These are phyloP conservation scores for Globisporangium lucens DNA, from an alignment of 352 stramenopile species.

Conservation along the genomic window DNA sequence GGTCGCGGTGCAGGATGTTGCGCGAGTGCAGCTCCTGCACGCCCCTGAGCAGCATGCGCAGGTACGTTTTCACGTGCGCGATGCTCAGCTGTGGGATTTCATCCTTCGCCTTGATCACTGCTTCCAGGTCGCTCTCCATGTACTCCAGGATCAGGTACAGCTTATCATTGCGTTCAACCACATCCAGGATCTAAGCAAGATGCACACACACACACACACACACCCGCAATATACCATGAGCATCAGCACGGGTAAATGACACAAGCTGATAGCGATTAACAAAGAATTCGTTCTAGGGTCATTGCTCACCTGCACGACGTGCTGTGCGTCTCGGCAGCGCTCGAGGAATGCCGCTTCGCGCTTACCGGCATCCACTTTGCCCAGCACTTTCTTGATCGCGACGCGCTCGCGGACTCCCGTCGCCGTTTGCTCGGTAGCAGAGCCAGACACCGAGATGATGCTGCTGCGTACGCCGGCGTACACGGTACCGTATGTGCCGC, in stretches of 20 bases:
- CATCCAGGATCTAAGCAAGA: constrained; percentile 42
- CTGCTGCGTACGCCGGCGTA: constrained; percentile 54
- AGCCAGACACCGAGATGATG: not conserved
- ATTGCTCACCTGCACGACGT: constrained; percentile 55
- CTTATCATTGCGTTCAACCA: constrained; percentile 57
- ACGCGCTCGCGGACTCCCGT: constrained; percentile 22
- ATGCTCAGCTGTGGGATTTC: constrained; percentile 35
- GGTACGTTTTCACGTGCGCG: constrained; percentile 61
- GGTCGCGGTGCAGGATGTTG: constrained; percentile 67
- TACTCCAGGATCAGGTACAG: constrained; percentile 73
- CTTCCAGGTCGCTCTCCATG: constrained; percentile 80
- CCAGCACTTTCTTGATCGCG: constrained; percentile 78
- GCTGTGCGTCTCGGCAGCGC: constrained; percentile 35
- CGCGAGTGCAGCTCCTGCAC: constrained; percentile 57
- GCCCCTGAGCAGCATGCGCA: constrained; percentile 62
- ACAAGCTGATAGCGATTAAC: not conserved
- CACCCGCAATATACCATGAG: too few relatives aligned
- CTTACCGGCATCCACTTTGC: constrained; percentile 28
- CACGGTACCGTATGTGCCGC: constrained; percentile 78
- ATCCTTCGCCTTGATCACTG: constrained; percentile 41
- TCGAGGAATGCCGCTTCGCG: constrained; percentile 52
- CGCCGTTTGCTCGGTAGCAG: constrained; percentile 1
- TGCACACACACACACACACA: too few relatives aligned
- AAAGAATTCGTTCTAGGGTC: not conserved
- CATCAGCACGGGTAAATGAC: too few relatives aligned